Percentiles rank a stretch among this genome's conserved stretches.
phyloP scores from a whole-genome alignment of 2,329 filamentous ascomycete species.

The Paracoccidioides lutzii region DNA sequence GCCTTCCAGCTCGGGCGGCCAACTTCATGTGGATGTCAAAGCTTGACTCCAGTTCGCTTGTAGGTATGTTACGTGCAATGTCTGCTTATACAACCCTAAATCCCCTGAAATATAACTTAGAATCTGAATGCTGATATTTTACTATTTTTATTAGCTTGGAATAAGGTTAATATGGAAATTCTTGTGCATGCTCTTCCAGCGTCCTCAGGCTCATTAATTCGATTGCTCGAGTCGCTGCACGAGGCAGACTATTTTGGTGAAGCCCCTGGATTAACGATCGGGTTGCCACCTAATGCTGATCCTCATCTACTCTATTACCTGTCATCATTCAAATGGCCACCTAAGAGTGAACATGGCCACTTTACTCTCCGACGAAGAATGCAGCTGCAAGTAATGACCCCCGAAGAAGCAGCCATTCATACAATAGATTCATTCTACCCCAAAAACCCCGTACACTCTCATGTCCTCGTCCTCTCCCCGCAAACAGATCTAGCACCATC shows the following conservation, averaged over 20 bases:
- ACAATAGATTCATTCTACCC: slow-evolving; percentile 88
- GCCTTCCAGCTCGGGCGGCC: slow-evolving; percentile 52
- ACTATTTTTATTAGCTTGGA: slow-evolving; percentile 50
- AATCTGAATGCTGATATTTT: slow-evolving; percentile 7
- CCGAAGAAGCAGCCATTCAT: slow-evolving; percentile 59
- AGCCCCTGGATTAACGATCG: slow-evolving; percentile 66
- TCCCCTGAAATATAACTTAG: not conserved
- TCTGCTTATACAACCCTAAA: slow-evolving; percentile 9
- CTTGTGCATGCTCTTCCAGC: slow-evolving; percentile 61
- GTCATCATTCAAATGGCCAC: slow-evolving; percentile 55
- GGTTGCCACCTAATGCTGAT: slow-evolving; percentile 63
- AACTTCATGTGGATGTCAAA: slow-evolving; percentile 64
- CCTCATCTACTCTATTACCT: slow-evolving; percentile 50
- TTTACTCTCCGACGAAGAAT: slow-evolving; percentile 67
- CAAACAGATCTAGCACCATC: slow-evolving; percentile 66
- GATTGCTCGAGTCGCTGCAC: slow-evolving; percentile 63
- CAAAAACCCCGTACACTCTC: slow-evolving; percentile 46
- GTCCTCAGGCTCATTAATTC: slow-evolving; percentile 60
- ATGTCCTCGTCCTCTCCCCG: slow-evolving; percentile 74
- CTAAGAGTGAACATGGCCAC: slow-evolving; percentile 32
- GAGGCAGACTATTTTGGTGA: slow-evolving; percentile 61
- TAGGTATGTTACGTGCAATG: slow-evolving; percentile 30
- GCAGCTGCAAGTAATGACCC: slow-evolving; percentile 42
- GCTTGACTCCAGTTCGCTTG: slow-evolving; percentile 59
- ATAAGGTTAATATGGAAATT: slow-evolving; percentile 65